A percentile compares a stretch with the other conserved stretches of the same genome.
Conservation (phyloP, 2,329 filamentous ascomycete genomes). For the Diaporthe sp. region DNA sequence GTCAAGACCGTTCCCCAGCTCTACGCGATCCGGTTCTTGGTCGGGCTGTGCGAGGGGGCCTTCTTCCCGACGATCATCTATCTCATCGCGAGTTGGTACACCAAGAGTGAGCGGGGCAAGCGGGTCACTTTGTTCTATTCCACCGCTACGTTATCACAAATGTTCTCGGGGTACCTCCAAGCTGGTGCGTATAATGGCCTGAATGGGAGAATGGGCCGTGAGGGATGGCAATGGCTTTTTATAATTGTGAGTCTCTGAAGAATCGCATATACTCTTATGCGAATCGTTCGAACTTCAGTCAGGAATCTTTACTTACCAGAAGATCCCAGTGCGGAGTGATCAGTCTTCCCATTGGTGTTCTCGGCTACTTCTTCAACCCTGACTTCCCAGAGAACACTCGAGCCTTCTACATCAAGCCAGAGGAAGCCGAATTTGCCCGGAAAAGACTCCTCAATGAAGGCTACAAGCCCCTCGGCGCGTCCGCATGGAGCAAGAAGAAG, state of each 20-base stretch:
- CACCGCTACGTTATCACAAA: constrained; percentile 52
- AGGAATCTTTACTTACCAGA: neutral
- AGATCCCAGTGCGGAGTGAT: constrained; percentile 38
- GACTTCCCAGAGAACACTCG: constrained; percentile 38
- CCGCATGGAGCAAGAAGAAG: constrained; percentile 32
- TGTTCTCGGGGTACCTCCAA: constrained; percentile 64
- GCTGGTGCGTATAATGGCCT: constrained; percentile 63
- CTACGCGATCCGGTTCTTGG: constrained; percentile 36
- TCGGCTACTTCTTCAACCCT: constrained; percentile 39
- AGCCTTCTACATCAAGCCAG: constrained; percentile 33
- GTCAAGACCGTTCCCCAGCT: constrained; percentile 38
- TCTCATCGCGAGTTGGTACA: constrained; percentile 39
- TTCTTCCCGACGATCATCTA: constrained; percentile 41
- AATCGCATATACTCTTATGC: no score
- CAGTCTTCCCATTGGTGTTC: constrained; percentile 40
- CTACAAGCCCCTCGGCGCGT: constrained; percentile 31
- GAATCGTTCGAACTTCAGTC: neutral
- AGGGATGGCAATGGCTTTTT: constrained; percentile 63
- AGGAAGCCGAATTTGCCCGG: constrained; percentile 33
- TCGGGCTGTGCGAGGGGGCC: constrained; percentile 37
- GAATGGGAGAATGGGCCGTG: constrained; percentile 57
- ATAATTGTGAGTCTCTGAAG: constrained; percentile 52
- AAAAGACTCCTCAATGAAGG: constrained; percentile 34
- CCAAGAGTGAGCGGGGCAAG: constrained; percentile 34
- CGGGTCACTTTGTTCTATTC: constrained; percentile 38